Conservation (phyloP, 139 green algal genomes). For the Ettlia oleoabundans region DNA sequence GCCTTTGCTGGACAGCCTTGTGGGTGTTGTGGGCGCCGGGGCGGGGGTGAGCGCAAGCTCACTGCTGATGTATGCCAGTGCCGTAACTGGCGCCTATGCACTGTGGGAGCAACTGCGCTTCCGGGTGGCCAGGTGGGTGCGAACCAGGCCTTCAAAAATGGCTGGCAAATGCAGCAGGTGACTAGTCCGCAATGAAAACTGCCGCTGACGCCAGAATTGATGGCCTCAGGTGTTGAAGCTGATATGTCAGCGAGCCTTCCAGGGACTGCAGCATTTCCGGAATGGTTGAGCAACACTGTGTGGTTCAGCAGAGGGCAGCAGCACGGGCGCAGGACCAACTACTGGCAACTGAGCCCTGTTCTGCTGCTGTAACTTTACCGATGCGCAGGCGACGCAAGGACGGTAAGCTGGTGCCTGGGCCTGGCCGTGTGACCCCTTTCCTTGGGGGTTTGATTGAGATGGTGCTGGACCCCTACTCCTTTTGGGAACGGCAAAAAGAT, state of each 20-base stretch:
- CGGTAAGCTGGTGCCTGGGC: conserved; percentile 58
- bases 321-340: no score
- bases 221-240: no score
- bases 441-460: conserved; percentile 83
- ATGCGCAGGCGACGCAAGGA: conserved; percentile 45
- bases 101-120: conserved; percentile 71
- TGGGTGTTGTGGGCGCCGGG: background rate
- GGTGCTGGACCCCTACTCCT: conserved; percentile 53
- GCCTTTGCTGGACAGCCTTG: conserved; percentile 4
- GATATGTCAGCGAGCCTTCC: no score
- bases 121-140: conserved; percentile 31
- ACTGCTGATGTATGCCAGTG: conserved; percentile 38
- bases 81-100: conserved; percentile 47
- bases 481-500: conserved; percentile 63
- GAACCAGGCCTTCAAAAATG: no score
- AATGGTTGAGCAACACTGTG: conserved; percentile 27
- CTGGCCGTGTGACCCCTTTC: conserved; percentile 64
- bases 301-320: no score
- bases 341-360: no score
- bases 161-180: no score
- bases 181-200: no score
- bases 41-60: conserved; percentile 9
- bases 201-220: no score
- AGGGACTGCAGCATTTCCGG: no score
- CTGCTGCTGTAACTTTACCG: no score